Evolutionary conservation across 2,329 filamentous ascomycete species (phyloP).

Genomic region (Achaetomium macrosporum): DNA sequence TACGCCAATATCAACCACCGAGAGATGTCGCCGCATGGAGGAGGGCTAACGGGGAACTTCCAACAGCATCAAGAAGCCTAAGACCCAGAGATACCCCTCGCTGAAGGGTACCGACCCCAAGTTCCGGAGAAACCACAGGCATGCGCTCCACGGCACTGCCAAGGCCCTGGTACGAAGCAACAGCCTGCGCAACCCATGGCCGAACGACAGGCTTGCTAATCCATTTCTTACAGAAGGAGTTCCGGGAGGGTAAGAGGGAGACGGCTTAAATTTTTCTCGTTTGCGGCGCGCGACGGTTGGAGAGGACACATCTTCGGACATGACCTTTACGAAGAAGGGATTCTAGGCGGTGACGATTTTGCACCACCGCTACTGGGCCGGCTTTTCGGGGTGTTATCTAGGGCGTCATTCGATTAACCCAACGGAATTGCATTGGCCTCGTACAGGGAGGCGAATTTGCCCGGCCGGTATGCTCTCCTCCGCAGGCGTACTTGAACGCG

Average conservation of each 20-base stretch:
- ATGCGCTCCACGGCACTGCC: constrained; percentile 98
- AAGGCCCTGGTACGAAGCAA: constrained; percentile 81
- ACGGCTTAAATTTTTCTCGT: constrained; percentile 27
- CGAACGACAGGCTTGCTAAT: constrained; percentile 23
- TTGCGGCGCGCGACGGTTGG: constrained; percentile 14
- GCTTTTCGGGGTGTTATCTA: constrained; percentile 27
- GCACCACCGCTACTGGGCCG: constrained; percentile 20
- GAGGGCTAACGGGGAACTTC: constrained; percentile 7
- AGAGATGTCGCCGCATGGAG: constrained; percentile 2
- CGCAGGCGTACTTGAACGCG: not conserved
- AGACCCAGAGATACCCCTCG: constrained; percentile 97
- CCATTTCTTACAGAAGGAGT: constrained; percentile 71
- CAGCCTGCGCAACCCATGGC: not conserved
- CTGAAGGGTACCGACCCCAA: constrained; percentile 99
- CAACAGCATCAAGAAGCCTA: constrained; percentile 98
- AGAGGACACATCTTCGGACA: constrained; percentile 20
- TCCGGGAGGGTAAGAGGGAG: constrained; percentile 72
- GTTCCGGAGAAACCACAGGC: constrained; percentile 99
- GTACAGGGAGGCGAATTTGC: constrained; percentile 19
- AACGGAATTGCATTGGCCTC: constrained; percentile 25
- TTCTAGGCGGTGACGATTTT: constrained; percentile 18
- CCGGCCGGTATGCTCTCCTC: constrained; percentile 6
- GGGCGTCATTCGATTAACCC: constrained; percentile 24
- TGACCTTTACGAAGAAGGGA: constrained; percentile 27
- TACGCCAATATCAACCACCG: constrained; percentile 45